Evolutionary conservation across 2,329 filamentous ascomycete genomes (phyloP).

Genomic region (Daldinia sp.): DNA sequence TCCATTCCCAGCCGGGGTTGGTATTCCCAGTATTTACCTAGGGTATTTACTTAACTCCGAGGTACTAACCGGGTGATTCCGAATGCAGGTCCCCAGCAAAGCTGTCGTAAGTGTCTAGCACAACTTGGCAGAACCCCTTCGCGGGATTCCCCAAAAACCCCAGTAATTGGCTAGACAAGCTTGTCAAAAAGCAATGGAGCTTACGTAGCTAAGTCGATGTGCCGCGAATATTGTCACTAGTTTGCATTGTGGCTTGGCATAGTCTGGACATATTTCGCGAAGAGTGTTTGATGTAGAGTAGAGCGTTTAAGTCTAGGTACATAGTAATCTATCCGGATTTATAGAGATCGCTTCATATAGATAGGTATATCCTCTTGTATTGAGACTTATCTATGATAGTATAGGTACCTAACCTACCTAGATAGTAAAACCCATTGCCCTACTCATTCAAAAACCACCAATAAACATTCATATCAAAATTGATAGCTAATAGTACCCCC

Average conservation of each 20-base stretch:
- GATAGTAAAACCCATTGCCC: not conserved
- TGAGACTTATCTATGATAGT: not conserved
- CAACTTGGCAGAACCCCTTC: constrained; percentile 14
- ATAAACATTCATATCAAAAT: too few species aligned
- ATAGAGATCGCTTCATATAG: not conserved
- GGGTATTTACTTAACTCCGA: constrained; percentile 33
- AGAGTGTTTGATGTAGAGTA: not conserved
- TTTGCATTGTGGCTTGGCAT: constrained; percentile 6
- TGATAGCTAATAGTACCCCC: not conserved
- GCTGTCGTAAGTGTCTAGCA: constrained; percentile 32
- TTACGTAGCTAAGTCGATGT: constrained; percentile 8
- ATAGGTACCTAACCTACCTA: not conserved
- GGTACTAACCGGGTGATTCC: constrained; percentile 25
- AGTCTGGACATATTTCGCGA: not conserved
- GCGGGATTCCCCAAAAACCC: constrained; percentile 22
- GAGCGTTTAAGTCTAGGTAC: not conserved
- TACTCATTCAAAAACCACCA: not conserved
- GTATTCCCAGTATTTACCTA: constrained; percentile 24
- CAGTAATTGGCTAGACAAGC: constrained; percentile 2
- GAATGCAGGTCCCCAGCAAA: constrained; percentile 31
- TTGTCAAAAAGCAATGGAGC: constrained; percentile 5
- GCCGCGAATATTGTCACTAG: constrained; percentile 29
- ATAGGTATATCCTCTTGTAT: not conserved
- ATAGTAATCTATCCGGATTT: too few species aligned
- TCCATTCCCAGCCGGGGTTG: constrained; percentile 26